These are phyloP conservation scores for Xylaria venustula DNA, from an alignment of 495 filamentous ascomycete genomes.

Conservation along the genomic window DNA sequence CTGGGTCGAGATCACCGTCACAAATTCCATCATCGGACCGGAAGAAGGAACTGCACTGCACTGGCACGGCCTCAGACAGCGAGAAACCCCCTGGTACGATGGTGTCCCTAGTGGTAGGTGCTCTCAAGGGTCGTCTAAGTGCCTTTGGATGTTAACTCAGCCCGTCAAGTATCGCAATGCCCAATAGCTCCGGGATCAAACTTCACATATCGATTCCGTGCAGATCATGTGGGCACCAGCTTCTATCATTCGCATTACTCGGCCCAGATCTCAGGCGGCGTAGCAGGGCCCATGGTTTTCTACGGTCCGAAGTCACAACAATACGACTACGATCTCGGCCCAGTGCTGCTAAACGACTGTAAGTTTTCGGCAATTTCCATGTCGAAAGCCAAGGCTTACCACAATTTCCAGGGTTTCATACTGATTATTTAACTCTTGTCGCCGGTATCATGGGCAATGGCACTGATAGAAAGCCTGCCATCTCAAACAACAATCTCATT, in stretches of 20 bases:
- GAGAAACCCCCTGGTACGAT: slow-evolving; percentile 39
- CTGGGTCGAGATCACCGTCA: slow-evolving; percentile 53
- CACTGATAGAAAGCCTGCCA: too few species aligned
- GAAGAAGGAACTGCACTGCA: slow-evolving; percentile 40
- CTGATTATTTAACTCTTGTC: too few species aligned
- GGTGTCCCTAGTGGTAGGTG: slow-evolving; percentile 44
- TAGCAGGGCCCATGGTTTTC: slow-evolving; percentile 48
- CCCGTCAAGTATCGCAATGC: too few species aligned
- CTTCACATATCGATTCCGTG: slow-evolving; percentile 53
- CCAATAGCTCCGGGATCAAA: slow-evolving; percentile 45
- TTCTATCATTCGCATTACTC: slow-evolving; percentile 61
- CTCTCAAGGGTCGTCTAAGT: too few species aligned
- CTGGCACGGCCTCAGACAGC: slow-evolving; percentile 35
- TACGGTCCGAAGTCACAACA: slow-evolving; percentile 35
- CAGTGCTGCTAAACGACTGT: slow-evolving; percentile 38
- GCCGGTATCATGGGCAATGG: too few species aligned
- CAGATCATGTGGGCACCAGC: slow-evolving; percentile 52
- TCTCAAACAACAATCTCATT: slow-evolving; percentile 51
- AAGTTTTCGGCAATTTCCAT: background rate
- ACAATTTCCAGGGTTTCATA: too few species aligned
- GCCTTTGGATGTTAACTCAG: too few species aligned
- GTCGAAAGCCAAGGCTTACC: too few species aligned
- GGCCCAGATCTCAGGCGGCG: slow-evolving; percentile 50
- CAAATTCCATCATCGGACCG: slow-evolving; percentile 23
- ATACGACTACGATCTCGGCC: slow-evolving; percentile 42